phyloP scores from a whole-genome alignment of 2,329 filamentous ascomycete genomes.

The Coleophoma eucalyptorum region DNA sequence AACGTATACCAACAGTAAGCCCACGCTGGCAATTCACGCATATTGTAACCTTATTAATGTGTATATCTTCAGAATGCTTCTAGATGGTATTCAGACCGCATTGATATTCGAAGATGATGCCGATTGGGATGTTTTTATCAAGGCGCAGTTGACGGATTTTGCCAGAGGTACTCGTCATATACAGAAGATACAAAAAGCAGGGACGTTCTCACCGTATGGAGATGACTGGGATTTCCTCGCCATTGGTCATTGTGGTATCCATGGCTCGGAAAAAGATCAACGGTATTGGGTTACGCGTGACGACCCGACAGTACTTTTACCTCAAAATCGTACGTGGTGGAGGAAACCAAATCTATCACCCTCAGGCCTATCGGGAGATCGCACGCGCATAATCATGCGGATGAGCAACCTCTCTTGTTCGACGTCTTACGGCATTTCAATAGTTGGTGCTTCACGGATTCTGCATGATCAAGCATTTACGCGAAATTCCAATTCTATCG shows the following conservation, averaged over 20 bases:
- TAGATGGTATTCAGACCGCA: conserved; percentile 27
- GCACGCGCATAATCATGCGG: background rate
- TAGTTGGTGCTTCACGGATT: conserved; percentile 36
- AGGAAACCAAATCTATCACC: background rate
- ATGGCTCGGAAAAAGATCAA: background rate
- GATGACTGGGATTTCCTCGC: conserved; percentile 30
- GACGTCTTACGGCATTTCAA: conserved; percentile 27
- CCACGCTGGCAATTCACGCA: too few relatives aligned
- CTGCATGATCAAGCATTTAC: background rate
- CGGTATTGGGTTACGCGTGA: background rate
- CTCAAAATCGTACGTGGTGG: background rate
- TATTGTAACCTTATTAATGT: too few relatives aligned
- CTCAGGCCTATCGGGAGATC: background rate
- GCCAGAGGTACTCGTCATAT: conserved; percentile 7
- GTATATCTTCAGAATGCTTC: conserved; percentile 26
- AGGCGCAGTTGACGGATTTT: conserved; percentile 21
- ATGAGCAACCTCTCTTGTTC: conserved; percentile 12
- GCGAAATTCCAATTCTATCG: background rate
- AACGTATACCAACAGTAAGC: background rate
- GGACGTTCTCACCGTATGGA: conserved; percentile 14
- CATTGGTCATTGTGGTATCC: conserved; percentile 28
- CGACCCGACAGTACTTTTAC: background rate
- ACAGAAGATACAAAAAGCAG: background rate
- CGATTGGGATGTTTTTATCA: conserved; percentile 35
- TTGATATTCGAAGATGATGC: conserved; percentile 37